Evolutionary conservation across 345 rosid genomes (phyloP).

Genomic region (Eucalyptus regnans): DNA sequence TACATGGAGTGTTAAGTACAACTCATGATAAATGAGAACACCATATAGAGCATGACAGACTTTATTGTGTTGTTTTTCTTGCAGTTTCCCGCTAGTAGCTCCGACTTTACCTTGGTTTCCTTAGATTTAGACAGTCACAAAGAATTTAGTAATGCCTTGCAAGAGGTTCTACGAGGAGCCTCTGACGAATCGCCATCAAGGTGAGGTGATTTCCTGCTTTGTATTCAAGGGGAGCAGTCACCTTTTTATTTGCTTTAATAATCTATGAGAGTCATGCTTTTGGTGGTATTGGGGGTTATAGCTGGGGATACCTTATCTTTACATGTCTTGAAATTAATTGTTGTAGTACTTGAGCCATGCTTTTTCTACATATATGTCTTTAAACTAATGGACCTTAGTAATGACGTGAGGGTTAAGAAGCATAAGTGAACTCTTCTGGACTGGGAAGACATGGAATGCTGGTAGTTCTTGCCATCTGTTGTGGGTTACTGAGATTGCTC

Average conservation of each 20-base stretch:
- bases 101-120: slow-evolving; percentile 40
- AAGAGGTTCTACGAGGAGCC: slow-evolving; percentile 50
- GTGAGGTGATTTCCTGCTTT: slow-evolving; percentile 14
- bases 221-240: neutral
- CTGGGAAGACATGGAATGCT: neutral
- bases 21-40: neutral
- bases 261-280: neutral
- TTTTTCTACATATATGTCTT: neutral
- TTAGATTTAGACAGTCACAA: slow-evolving; percentile 51
- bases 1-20: neutral
- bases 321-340: neutral
- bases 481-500: neutral
- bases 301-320: neutral
- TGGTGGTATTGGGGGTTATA: neutral
- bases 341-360: neutral
- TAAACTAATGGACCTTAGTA: neutral
- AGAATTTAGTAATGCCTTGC: slow-evolving; percentile 34
- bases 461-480: neutral
- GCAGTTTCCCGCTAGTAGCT: slow-evolving; percentile 73
- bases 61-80: slow-evolving; percentile 10
- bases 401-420: neutral
- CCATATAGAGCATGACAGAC: neutral
- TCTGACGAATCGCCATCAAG: slow-evolving; percentile 41
- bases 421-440: neutral
- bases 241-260: neutral